Percentiles rank a stretch among this genome's conserved stretches.
These are phyloP conservation scores for Xylaria sp. DNA, from an alignment of 2,329 filamentous ascomycete genomes.

Conservation along the genomic window DNA sequence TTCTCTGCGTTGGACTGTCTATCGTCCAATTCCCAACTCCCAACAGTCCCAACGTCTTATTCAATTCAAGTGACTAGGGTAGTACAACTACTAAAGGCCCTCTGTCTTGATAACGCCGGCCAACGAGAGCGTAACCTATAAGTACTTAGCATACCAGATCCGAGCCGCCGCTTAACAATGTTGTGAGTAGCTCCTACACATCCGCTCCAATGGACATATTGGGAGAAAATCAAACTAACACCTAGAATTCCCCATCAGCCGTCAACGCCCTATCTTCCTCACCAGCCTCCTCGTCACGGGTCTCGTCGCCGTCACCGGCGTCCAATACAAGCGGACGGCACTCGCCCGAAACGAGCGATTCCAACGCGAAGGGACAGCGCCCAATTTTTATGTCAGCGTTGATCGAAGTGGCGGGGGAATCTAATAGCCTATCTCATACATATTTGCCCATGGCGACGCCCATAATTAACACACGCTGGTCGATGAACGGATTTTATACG, in stretches of 20 bases:
- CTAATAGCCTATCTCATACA: constrained; percentile 28
- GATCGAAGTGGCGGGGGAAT: constrained; percentile 59
- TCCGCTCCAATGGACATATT: neutral
- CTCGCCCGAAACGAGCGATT: constrained; percentile 40
- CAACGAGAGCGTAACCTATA: neutral
- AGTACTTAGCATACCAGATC: neutral
- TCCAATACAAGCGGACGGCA: constrained; percentile 44
- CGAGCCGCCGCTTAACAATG: constrained; percentile 17
- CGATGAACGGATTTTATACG: neutral
- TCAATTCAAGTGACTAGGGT: neutral
- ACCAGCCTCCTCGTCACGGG: constrained; percentile 47
- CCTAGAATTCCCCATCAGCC: neutral
- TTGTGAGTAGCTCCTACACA: constrained; percentile 23
- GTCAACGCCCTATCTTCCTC: constrained; percentile 28
- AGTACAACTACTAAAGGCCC: neutral
- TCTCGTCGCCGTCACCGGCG: constrained; percentile 45
- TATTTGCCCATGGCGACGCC: neutral
- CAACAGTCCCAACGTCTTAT: neutral
- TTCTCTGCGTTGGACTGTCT: neutral
- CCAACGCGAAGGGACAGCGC: constrained; percentile 50
- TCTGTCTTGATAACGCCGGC: neutral
- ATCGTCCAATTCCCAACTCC: neutral
- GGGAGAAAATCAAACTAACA: constrained; percentile 17
- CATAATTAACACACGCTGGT: neutral
- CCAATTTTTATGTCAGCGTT: constrained; percentile 60